Evolutionary conservation across 495 filamentous ascomycete genomes (phyloP).

Genomic region (Trichoderma parareesei): DNA sequence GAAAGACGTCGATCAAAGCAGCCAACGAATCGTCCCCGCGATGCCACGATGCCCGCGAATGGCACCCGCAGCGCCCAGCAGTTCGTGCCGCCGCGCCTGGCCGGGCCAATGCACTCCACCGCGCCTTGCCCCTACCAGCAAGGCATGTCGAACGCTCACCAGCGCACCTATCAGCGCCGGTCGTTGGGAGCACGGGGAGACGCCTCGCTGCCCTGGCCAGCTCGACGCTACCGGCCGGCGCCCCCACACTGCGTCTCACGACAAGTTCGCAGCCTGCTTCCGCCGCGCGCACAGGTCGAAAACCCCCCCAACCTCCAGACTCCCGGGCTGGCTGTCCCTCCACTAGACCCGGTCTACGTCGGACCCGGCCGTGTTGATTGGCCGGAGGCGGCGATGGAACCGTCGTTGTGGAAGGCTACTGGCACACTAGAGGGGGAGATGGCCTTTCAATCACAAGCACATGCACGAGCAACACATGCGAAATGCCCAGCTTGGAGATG

Average conservation of each 20-base stretch:
- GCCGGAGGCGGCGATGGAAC: not conserved
- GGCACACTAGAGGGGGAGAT: not conserved
- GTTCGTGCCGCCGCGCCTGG: not conserved
- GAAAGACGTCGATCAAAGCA: not conserved
- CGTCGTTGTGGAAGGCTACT: not conserved
- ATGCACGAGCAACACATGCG: constrained; percentile 1
- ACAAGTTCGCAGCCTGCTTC: not conserved
- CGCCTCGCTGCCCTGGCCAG: not conserved
- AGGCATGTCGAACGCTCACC: not conserved
- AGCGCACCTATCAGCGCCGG: constrained; percentile 1
- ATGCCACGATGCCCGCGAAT: constrained; percentile 6
- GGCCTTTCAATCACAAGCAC: constrained; percentile 1
- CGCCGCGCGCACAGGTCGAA: not conserved
- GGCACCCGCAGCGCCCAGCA: not conserved
- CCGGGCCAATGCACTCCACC: not conserved
- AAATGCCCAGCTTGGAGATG: constrained; percentile 2
- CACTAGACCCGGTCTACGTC: not conserved
- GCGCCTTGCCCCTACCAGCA: not conserved
- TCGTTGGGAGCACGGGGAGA: constrained; percentile 7
- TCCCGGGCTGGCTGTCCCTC: not conserved
- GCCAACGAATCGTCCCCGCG: constrained; percentile 1
- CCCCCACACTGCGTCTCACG: not conserved
- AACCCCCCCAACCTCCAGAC: not conserved
- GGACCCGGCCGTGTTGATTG: not conserved
- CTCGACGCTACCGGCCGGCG: not conserved